A percentile compares a stretch with the other conserved stretches of the same genome.
phyloP scores from a whole-genome alignment of 345 rosid species.

The Citrus glauca region DNA sequence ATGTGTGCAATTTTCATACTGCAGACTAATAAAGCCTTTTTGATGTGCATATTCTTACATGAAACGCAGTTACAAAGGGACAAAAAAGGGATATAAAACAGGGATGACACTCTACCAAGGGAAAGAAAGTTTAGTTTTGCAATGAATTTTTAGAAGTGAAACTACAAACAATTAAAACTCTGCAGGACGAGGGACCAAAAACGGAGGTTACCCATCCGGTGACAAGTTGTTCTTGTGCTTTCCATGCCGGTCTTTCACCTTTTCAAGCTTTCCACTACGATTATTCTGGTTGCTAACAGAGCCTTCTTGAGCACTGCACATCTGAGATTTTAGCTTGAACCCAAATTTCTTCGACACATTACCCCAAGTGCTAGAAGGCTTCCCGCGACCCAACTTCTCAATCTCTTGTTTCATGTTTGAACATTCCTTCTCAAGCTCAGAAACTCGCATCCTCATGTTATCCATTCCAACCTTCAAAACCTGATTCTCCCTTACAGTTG shows the following conservation, averaged over 20 bases:
- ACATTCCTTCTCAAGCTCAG: constrained; percentile 85
- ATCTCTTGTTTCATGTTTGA: constrained; percentile 88
- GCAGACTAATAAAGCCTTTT: not conserved
- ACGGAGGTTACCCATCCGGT: constrained; percentile 28
- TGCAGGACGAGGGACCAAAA: not conserved
- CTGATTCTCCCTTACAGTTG: constrained; percentile 93
- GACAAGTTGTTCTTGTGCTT: constrained; percentile 58
- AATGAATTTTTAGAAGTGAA: constrained; percentile 11
- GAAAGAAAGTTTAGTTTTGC: constrained; percentile 12
- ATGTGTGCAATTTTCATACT: not conserved
- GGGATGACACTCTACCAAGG: constrained; percentile 11
- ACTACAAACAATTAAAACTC: constrained; percentile 18
- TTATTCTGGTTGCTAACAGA: constrained; percentile 68
- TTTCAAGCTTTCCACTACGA: constrained; percentile 48
- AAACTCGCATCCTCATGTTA: constrained; percentile 85
- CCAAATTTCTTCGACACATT: constrained; percentile 66
- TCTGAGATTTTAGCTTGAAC: constrained; percentile 84
- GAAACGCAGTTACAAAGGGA: not conserved
- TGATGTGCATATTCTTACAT: not conserved
- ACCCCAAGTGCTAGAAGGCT: constrained; percentile 52
- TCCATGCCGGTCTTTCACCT: constrained; percentile 50
- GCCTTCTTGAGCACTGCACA: constrained; percentile 95
- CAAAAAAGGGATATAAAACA: not conserved
- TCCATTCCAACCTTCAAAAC: constrained; percentile 98
- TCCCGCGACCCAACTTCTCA: constrained; percentile 60